These are phyloP conservation scores for Lanmaoa pseudosensibilis DNA, from an alignment of 768 basidiomycete genomes.

Conservation along the genomic window DNA sequence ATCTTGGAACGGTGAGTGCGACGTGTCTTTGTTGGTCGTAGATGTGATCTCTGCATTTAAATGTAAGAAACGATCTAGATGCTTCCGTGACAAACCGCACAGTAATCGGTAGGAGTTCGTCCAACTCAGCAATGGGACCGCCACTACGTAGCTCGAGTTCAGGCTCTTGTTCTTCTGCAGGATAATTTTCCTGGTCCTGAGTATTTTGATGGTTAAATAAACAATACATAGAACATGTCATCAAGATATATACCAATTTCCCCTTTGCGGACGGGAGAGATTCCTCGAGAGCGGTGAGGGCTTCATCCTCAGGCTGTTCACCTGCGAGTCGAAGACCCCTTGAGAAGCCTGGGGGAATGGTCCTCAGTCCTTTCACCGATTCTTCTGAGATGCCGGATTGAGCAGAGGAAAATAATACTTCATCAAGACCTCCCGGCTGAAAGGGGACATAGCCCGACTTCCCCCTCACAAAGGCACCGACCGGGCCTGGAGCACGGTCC, in stretches of 20 bases:
- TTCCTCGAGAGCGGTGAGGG: slow-evolving; percentile 34
- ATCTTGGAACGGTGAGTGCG: slow-evolving; percentile 45
- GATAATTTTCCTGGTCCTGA: slow-evolving; percentile 23
- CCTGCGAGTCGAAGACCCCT: slow-evolving; percentile 75
- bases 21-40: slow-evolving; percentile 52
- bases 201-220: slow-evolving; percentile 27
- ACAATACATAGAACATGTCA: slow-evolving; percentile 2
- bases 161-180: slow-evolving; percentile 22
- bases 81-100: slow-evolving; percentile 28
- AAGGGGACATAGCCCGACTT: slow-evolving; percentile 94
- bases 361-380: slow-evolving; percentile 47
- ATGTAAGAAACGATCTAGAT: slow-evolving; percentile 3
- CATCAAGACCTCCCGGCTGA: slow-evolving; percentile 89
- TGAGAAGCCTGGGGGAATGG: slow-evolving; percentile 78
- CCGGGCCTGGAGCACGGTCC: slow-evolving; percentile 78
- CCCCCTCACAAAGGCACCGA: slow-evolving; percentile 84
- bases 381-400: slow-evolving; percentile 40
- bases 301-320: slow-evolving; percentile 51
- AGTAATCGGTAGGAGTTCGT: slow-evolving; percentile 72
- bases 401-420: slow-evolving; percentile 40
- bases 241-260: slow-evolving; percentile 16
- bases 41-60: slow-evolving; percentile 49
- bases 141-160: slow-evolving; percentile 18
- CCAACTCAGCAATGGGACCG: slow-evolving; percentile 53
- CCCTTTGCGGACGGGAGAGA: slow-evolving; percentile 6